Evolutionary conservation across 352 stramenopile species (phyloP), one percentile per base, ranked within the genome.

Genomic region (Phytopythium delawarense): DNA sequence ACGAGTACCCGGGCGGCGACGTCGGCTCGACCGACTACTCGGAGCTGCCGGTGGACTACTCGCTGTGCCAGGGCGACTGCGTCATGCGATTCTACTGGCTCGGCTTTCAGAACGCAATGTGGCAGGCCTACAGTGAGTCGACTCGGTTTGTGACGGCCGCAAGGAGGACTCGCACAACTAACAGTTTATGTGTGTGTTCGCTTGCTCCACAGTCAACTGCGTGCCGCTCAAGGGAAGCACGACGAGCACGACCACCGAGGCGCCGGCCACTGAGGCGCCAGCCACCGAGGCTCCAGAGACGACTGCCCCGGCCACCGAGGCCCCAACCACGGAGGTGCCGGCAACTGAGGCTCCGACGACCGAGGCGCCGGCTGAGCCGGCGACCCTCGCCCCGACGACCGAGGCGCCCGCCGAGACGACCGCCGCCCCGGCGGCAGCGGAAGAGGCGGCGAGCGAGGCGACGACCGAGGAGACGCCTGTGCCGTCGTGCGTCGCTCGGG

Each of bases 1-100:
- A 62, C 8, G 65, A 77, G 20, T 82, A 57, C 25, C 62, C 62
- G 0, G 64, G 71, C n/a, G 70, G 67, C 20, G 44, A 53, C 20
- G 20, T 64, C 28, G 60, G 59, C 16, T 61, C 62, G 2, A 55
- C 54, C 18, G 56, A 64, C 21, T 70, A 62, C 60, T 75, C 72
- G 0, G 56, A 70, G 5, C 63, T 76, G 61, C 62, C 67, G 0
- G 60, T 84, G 0, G 76, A 84, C 49, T 82, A 66, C 28, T 73
- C 73, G 28, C 66, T 67, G 7, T 84, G 76, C 61, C 63, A 66
- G 16, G 64, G 59, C 15, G 58, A 65, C n/a, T 84, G 71, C 70
- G 67, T 65, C 32, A 52, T 84, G 23, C 61, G 69, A 0, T 80
- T 81, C 57, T 84, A 78, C 68, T 84, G 76, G 76, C 59, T 84